phyloP scores from a whole-genome alignment of 768 basidiomycete species.

The Pholiota molesta region DNA sequence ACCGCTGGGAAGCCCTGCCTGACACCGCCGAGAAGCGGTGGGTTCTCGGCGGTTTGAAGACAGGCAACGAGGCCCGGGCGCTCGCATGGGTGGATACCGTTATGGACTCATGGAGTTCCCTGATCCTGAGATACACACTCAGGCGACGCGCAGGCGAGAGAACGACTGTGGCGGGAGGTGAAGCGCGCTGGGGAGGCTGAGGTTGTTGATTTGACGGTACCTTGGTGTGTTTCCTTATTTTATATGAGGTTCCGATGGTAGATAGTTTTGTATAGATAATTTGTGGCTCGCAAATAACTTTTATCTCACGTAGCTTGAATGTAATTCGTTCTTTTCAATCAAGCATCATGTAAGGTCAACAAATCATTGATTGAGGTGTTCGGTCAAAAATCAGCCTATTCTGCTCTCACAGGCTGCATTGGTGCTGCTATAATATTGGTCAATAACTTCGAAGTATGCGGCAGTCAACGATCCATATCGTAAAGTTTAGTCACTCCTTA shows the following conservation, averaged over 20 bases:
- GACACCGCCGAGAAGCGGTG: slow-evolving; percentile 43
- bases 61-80: slow-evolving; percentile 80
- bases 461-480: too few species aligned
- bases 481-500: too few species aligned
- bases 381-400: too few species aligned
- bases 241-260: neutral
- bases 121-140: slow-evolving; percentile 6
- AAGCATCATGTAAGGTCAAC: too few species aligned
- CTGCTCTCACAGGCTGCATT: too few species aligned
- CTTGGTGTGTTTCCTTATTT: neutral
- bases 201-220: slow-evolving; percentile 14
- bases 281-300: neutral
- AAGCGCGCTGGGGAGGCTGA: slow-evolving; percentile 14
- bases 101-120: slow-evolving; percentile 27
- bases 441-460: too few species aligned
- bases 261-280: too few species aligned
- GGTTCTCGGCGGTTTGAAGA: slow-evolving; percentile 71
- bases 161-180: slow-evolving; percentile 19
- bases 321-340: too few species aligned
- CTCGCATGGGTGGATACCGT: slow-evolving; percentile 74
- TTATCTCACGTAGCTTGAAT: too few species aligned
- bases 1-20: slow-evolving; percentile 61
- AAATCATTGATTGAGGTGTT: too few species aligned
- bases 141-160: slow-evolving; percentile 15
- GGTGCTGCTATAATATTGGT: too few species aligned